These are phyloP conservation scores for Cytospora leucostoma DNA, from an alignment of 2,329 filamentous ascomycete genomes.

Conservation along the genomic window DNA sequence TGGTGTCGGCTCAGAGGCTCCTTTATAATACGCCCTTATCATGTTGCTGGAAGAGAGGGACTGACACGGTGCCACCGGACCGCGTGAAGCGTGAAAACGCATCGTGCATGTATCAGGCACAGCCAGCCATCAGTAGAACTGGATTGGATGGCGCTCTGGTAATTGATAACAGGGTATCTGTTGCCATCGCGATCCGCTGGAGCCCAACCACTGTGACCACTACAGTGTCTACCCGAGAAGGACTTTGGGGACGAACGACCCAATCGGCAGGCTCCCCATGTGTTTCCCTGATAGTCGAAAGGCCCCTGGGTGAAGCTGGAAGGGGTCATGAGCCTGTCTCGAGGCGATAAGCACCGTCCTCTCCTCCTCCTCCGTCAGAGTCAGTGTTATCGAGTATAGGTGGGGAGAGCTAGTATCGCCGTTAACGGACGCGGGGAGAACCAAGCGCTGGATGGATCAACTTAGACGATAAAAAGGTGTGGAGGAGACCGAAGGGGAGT, in stretches of 20 bases:
- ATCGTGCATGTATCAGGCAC: slow-evolving; percentile 15
- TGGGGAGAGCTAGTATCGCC: slow-evolving; percentile 20
- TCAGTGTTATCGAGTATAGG: slow-evolving; percentile 14
- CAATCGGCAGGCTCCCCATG: neutral
- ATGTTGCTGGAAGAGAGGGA: neutral
- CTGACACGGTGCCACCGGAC: slow-evolving; percentile 10
- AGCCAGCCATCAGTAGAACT: neutral
- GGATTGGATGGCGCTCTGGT: slow-evolving; percentile 7
- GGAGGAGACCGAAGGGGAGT: neutral
- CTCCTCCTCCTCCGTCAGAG: neutral
- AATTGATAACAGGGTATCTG: slow-evolving; percentile 10
- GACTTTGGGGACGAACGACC: slow-evolving; percentile 4
- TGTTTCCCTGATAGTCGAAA: slow-evolving; percentile 4
- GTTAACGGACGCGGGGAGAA: slow-evolving; percentile 17
- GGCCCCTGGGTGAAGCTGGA: neutral
- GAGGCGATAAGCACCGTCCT: slow-evolving; percentile 17
- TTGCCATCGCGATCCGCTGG: slow-evolving; percentile 12
- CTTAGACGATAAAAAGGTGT: slow-evolving; percentile 1
- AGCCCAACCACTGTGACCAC: neutral
- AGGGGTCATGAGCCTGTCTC: neutral
- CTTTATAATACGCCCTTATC: slow-evolving; percentile 17
- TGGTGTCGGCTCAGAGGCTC: neutral
- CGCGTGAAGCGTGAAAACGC: slow-evolving; percentile 7
- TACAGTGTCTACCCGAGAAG: neutral
- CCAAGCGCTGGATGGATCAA: slow-evolving; percentile 15